Conservation (phyloP, 2,329 filamentous ascomycete species). For the Rhinocladiella similis region DNA sequence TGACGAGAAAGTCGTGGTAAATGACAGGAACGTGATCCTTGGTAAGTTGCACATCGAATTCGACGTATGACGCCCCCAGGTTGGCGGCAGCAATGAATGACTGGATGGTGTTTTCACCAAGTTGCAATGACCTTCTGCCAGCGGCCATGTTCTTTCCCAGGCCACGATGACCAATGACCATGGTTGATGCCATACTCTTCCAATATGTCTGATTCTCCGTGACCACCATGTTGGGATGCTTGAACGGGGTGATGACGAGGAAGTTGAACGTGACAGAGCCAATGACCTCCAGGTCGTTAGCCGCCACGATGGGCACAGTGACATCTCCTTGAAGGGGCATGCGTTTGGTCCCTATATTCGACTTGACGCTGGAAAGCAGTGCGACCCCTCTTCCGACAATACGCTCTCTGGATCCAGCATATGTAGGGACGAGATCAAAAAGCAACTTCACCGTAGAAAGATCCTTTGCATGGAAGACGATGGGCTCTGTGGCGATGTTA, state of each 20-base stretch:
- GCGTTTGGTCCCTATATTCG: conserved; percentile 77
- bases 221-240: conserved; percentile 89
- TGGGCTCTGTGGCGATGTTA: conserved; percentile 88
- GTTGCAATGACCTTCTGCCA: conserved; percentile 80
- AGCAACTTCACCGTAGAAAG: conserved; percentile 79
- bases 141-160: conserved; percentile 84
- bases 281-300: conserved; percentile 81
- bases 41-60: conserved; percentile 91
- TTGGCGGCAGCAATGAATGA: conserved; percentile 97
- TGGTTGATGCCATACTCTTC: conserved; percentile 87
- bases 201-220: conserved; percentile 92
- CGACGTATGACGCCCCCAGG: conserved; percentile 73
- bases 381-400: conserved; percentile 87
- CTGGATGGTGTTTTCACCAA: conserved; percentile 92
- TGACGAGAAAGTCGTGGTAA: conserved; percentile 97
- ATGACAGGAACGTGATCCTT: conserved; percentile 98
- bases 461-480: conserved; percentile 81
- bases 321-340: conserved; percentile 91
- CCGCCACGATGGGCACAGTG: conserved; percentile 84
- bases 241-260: conserved; percentile 88
- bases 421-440: conserved; percentile 95
- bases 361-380: conserved; percentile 80
- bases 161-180: conserved; percentile 73
- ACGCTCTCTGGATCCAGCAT: conserved; percentile 77
- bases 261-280: conserved; percentile 97